A percentile compares a stretch with the other conserved stretches of the same genome.
phyloP scores from a whole-genome alignment of 257 asterid species.

The Mentha longifolia region DNA sequence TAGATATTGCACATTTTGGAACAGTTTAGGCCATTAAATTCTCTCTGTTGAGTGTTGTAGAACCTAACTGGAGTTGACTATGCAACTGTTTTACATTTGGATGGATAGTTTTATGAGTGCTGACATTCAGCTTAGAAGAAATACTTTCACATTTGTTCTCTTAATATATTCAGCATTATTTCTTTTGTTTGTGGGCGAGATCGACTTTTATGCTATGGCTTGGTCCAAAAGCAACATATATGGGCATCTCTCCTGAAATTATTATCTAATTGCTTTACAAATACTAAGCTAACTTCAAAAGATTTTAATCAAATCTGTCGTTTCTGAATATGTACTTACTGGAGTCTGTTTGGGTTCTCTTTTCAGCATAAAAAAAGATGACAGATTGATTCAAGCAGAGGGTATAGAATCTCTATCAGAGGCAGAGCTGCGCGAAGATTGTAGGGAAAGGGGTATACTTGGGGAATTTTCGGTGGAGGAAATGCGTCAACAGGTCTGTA shows the following conservation, averaged over 20 bases:
- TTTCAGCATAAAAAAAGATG: constrained; percentile 77
- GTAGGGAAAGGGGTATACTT: constrained; percentile 93
- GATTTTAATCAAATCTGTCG: neutral
- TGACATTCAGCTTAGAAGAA: too few species aligned
- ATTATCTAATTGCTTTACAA: neutral
- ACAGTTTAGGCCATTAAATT: constrained; percentile 18
- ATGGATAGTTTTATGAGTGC: too few species aligned
- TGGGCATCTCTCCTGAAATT: neutral
- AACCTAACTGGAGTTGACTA: constrained; percentile 4
- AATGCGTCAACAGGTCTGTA: constrained; percentile 88
- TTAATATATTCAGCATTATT: too few species aligned
- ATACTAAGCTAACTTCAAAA: neutral
- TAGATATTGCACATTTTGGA: constrained; percentile 15
- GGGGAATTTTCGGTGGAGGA: constrained; percentile 81
- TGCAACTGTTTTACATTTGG: constrained; percentile 16
- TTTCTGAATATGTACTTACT: constrained; percentile 12
- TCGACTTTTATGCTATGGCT: neutral
- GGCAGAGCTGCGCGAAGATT: constrained; percentile 92
- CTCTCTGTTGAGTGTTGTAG: neutral
- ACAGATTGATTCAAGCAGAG: constrained; percentile 82
- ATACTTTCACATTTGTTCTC: too few species aligned
- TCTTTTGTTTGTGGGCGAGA: neutral
- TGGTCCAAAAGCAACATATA: neutral
- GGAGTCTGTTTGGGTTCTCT: constrained; percentile 15
- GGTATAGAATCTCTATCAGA: constrained; percentile 92